Base-by-base conservation (phyloP, 2,329 filamentous ascomycete genomes). In the Setomelanomma holmii region DNA sequence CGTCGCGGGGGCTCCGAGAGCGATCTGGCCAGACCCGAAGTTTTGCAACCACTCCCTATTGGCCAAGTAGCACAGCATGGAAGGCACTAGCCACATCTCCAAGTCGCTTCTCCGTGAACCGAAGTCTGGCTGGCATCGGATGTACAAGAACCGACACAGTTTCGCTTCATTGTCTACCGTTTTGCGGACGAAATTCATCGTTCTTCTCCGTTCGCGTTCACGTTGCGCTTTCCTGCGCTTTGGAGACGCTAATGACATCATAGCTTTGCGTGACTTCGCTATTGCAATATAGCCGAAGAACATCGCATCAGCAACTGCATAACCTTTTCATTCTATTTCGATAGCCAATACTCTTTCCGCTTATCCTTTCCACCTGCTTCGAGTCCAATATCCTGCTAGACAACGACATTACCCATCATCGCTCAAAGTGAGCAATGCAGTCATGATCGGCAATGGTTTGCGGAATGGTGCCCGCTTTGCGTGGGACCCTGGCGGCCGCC, bases 161-260 rank as follows among this genome's bases (percentile, higher is more conserved):
- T 36, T n/a, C 4, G 16, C 27, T 30, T 14, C 11, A 45, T 8
- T 22, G 12, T 5, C 36, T 23, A 24, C n/a, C 23, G 16, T 16
- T 33, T 36, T 14, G 20, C 48, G 35, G 34, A 45, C 48, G 35
- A 40, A 45, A 39, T 16, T 39, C 40, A 33, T n/a, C 16, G 30
- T 21, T 20, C 27, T 34, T 36, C 40, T 11, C 27, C 23, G 23
- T 19, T 48, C 22, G 34, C 45, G 40, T 40, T 49, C 20, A 16
- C 21, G 17, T 40, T 50, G 47, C 45, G 42, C 24, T 39, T 22
- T 43, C 12, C 14, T 51, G 36, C 30, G 43, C 22, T 45, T 60
- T 57, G 52, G 33, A 30, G 40, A 16, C 24, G 34, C 43, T 52
- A 30, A 67, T 70, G 67, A 69, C 67, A 68, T 67, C 62, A 67